phyloP scores from a whole-genome alignment of 805 yeast genomes.

The Barnettozyma californica region DNA sequence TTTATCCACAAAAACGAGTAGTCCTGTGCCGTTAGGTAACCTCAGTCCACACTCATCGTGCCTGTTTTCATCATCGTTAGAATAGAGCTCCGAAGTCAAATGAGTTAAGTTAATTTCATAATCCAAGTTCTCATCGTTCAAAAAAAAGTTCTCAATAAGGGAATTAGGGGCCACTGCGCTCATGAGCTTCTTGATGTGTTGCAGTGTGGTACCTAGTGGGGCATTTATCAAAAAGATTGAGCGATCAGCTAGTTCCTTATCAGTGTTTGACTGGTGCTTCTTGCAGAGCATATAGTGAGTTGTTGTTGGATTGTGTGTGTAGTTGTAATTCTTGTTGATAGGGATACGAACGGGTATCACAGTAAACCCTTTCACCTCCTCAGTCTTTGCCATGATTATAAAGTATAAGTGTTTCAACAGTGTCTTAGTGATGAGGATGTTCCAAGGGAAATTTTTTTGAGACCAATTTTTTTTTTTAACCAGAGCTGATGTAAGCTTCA shows the following conservation, averaged over 20 bases:
- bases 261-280: constrained; percentile 49
- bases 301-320: constrained; percentile 6
- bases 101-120: constrained; percentile 47
- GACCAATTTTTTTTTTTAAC: too few relatives aligned
- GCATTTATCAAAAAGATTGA: constrained; percentile 73
- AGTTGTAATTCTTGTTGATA: constrained; percentile 17
- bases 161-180: constrained; percentile 58
- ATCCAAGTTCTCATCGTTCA: constrained; percentile 39
- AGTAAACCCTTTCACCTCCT: constrained; percentile 54
- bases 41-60: constrained; percentile 31
- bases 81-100: constrained; percentile 46
- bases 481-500: too few relatives aligned
- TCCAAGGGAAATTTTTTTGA: background rate
- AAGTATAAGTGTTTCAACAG: background rate
- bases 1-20: constrained; percentile 71
- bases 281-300: constrained; percentile 60
- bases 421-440: background rate
- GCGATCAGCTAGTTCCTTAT: constrained; percentile 42
- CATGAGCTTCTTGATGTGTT: constrained; percentile 51
- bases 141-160: constrained; percentile 46
- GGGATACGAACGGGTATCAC: constrained; percentile 45
- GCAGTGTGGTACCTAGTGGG: constrained; percentile 56
- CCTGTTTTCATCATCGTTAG: constrained; percentile 31
- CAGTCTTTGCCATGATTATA: constrained; percentile 6
- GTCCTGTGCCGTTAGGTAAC: constrained; percentile 69